Base-by-base conservation (phyloP, 768 basidiomycete species). In the Cyathus striatus region DNA sequence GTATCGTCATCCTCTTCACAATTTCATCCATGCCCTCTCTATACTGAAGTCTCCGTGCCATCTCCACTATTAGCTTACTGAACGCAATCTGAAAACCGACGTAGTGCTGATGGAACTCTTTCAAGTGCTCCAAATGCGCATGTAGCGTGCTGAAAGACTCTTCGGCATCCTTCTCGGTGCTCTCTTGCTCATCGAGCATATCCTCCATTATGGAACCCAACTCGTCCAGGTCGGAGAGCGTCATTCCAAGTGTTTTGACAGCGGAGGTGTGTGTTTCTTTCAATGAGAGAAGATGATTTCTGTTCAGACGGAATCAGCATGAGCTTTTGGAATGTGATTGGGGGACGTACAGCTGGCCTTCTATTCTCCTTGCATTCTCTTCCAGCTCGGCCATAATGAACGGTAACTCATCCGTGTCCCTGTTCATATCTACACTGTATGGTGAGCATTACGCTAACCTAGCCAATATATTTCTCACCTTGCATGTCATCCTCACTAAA, bases 131-230 rank as follows among this genome's bases (percentile, higher is more conserved):
- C 13, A 90, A 61, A 42, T 83, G 81, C 23, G 75, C 69, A 35
- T 84, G 76, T 10, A 91, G 70, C 2, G 65, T 64, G 5, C 65
- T 64, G 6, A 90, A 59, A 37, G 75, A 71, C 25, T 76, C 72
- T 33, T 74, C 67, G 45, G 70, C 80, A 49, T 79, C 70, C 5
- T 45, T 50, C 83, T 85, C 37, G 14, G 10, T 39, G 38, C 39
- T 60, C 41, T 85, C 76, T 55, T 90, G 86, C 12, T 71, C 75
- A 33, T 74, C 70, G 4, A 91, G 59, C 83, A 91, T 88, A 41
- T 83, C 82, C 0, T 69, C 67, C 81, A 91, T 88, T 40, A 89
- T 86, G 16, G 84, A 80, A 1, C 81, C 89, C 3, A 91, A 70
- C 50, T 84, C 81, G 37, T 90, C 86, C 16, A 91, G 68, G 51